Percentiles rank a stretch among this genome's conserved stretches.
Conservation (phyloP, 345 rosid genomes). For the Noccaea caerulescens region DNA sequence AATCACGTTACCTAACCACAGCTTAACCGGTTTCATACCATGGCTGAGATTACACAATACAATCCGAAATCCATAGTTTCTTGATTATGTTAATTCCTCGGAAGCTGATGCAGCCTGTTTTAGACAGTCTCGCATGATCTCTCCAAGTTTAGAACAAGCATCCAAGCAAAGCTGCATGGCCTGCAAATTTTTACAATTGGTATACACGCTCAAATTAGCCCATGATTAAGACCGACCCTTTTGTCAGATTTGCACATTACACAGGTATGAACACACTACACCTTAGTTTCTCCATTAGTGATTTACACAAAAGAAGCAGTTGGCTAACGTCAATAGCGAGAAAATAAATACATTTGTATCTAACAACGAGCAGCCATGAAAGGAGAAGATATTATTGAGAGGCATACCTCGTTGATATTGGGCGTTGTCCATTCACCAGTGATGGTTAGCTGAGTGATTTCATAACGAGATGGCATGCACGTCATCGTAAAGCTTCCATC, state of each 20-base stretch:
- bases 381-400: neutral
- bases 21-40: constrained; percentile 24
- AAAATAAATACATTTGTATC: neutral
- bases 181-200: constrained; percentile 48
- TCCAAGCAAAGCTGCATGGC: constrained; percentile 93
- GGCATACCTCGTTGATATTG: constrained; percentile 72
- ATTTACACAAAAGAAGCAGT: constrained; percentile 8
- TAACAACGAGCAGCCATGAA: neutral
- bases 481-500: constrained; percentile 84
- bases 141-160: constrained; percentile 78
- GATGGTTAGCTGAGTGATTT: constrained; percentile 79
- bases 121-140: constrained; percentile 80
- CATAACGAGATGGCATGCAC: constrained; percentile 88
- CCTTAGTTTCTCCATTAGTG: neutral
- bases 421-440: constrained; percentile 91
- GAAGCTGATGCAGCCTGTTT: constrained; percentile 60
- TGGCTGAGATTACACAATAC: constrained; percentile 9
- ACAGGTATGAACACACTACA: neutral
- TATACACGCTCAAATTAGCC: neutral
- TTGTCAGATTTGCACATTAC: neutral
- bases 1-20: constrained; percentile 13
- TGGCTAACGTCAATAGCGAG: constrained; percentile 1
- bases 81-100: constrained; percentile 48
- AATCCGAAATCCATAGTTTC: constrained; percentile 26
- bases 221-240: neutral